Conservation (phyloP, 1,139 yeast species). For the Groenewaldozyma auringiensis region DNA sequence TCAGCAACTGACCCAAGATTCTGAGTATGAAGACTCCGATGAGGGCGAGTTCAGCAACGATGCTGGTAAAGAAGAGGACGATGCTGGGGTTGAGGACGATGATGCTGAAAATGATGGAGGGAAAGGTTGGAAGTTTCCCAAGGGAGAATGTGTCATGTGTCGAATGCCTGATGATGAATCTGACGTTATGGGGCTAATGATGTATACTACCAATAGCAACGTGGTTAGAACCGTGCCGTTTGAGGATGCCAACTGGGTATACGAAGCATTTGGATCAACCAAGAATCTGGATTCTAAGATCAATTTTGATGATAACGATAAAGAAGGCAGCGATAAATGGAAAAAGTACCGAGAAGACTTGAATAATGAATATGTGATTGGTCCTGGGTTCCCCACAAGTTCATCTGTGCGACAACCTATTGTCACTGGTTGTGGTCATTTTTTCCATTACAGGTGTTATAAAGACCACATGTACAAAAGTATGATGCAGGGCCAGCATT, state of each 20-base stretch:
- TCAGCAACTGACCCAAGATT: constrained; percentile 32
- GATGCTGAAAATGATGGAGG: constrained; percentile 30
- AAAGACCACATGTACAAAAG: constrained; percentile 50
- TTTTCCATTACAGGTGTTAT: constrained; percentile 81
- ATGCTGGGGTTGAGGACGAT: constrained; percentile 30
- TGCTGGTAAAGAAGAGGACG: constrained; percentile 27
- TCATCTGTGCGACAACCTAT: constrained; percentile 39
- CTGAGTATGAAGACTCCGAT: constrained; percentile 27
- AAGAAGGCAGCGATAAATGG: constrained; percentile 34
- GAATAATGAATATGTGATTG: constrained; percentile 43
- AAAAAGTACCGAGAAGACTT: constrained; percentile 31
- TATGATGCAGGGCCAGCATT: constrained; percentile 53
- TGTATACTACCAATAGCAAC: constrained; percentile 51
- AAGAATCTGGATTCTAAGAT: constrained; percentile 40
- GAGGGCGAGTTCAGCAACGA: constrained; percentile 23
- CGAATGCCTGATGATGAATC: constrained; percentile 68
- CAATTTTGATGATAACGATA: constrained; percentile 28
- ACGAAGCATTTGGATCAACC: constrained; percentile 52
- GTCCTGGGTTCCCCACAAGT: constrained; percentile 59
- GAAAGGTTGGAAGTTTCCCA: constrained; percentile 64
- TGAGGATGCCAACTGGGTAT: constrained; percentile 56
- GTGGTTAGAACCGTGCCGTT: constrained; percentile 60
- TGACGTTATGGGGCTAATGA: constrained; percentile 70
- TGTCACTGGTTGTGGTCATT: constrained; percentile 86
- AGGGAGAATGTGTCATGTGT: constrained; percentile 77